These are phyloP conservation scores for Globomyces pollinis-pini DNA, from an alignment of 192 early-diverging fungal species.

Conservation along the genomic window DNA sequence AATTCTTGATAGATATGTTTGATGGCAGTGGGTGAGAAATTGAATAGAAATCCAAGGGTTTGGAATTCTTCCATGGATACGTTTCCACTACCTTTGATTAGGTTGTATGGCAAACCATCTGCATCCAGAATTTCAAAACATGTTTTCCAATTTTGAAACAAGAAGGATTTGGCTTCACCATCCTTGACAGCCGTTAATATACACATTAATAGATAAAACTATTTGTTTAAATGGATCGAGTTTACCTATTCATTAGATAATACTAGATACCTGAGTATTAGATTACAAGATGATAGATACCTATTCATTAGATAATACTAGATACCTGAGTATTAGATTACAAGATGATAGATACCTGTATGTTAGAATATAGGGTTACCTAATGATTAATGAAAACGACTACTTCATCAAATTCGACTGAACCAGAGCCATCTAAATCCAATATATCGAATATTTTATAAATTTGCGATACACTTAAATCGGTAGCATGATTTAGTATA, in stretches of 20 bases:
- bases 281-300: too few relatives aligned
- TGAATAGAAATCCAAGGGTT: slow-evolving; percentile 41
- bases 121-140: slow-evolving; percentile 45
- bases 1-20: slow-evolving; percentile 39
- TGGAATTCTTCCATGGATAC: slow-evolving; percentile 36
- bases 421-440: slow-evolving; percentile 38
- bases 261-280: neutral
- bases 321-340: too few relatives aligned
- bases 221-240: too few relatives aligned
- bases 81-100: slow-evolving; percentile 30
- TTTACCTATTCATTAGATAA: too few relatives aligned
- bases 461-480: slow-evolving; percentile 28
- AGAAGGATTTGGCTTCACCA: slow-evolving; percentile 33
- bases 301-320: too few relatives aligned
- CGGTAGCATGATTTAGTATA: slow-evolving; percentile 28
- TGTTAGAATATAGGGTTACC: too few relatives aligned
- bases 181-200: slow-evolving; percentile 35
- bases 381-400: slow-evolving; percentile 32
- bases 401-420: slow-evolving; percentile 48
- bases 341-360: too few relatives aligned
- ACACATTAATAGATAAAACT: slow-evolving; percentile 41
- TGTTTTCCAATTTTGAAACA: slow-evolving; percentile 43
- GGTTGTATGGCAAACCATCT: too few relatives aligned
- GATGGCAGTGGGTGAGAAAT: slow-evolving; percentile 32
- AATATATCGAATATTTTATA: slow-evolving; percentile 43